A percentile compares a stretch with the other conserved stretches of the same genome.
phyloP scores from a whole-genome alignment of 805 yeast genomes.

The Sugiyamaella boreocaroliniensis region DNA sequence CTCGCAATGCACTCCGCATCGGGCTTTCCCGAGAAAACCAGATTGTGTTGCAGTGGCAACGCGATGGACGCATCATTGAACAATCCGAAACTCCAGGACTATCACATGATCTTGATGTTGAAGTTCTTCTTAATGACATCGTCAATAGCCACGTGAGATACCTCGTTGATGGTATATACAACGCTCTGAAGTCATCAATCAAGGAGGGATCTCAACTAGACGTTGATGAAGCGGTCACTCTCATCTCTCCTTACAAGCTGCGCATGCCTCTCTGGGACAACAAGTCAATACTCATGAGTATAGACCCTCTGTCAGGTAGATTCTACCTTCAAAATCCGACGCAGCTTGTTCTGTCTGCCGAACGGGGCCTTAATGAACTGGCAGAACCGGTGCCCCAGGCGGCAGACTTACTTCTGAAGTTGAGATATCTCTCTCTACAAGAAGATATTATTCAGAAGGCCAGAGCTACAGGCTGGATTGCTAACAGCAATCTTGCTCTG shows the following conservation, averaged over 20 bases:
- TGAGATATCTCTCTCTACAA: constrained; percentile 44
- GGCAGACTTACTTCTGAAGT: constrained; percentile 35
- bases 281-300: constrained; percentile 17
- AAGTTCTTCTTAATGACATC: constrained; percentile 33
- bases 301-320: constrained; percentile 22
- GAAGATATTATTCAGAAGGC: constrained; percentile 51
- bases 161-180: constrained; percentile 24
- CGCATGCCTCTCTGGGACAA: constrained; percentile 17
- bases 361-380: constrained; percentile 27
- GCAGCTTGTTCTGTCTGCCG: constrained; percentile 32
- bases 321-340: constrained; percentile 36
- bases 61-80: constrained; percentile 42
- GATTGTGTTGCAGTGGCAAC: constrained; percentile 55
- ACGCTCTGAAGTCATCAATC: neutral
- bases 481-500: constrained; percentile 48
- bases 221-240: neutral
- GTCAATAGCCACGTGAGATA: constrained; percentile 37
- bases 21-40: constrained; percentile 44
- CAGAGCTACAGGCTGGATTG: constrained; percentile 62
- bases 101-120: constrained; percentile 33
- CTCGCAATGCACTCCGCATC: constrained; percentile 52
- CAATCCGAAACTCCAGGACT: constrained; percentile 5
- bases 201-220: neutral
- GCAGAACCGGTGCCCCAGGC: constrained; percentile 16
- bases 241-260: constrained; percentile 14